Evolutionary conservation across 441 rosid genomes (phyloP).

Genomic region (Flueggea neowawraea): DNA sequence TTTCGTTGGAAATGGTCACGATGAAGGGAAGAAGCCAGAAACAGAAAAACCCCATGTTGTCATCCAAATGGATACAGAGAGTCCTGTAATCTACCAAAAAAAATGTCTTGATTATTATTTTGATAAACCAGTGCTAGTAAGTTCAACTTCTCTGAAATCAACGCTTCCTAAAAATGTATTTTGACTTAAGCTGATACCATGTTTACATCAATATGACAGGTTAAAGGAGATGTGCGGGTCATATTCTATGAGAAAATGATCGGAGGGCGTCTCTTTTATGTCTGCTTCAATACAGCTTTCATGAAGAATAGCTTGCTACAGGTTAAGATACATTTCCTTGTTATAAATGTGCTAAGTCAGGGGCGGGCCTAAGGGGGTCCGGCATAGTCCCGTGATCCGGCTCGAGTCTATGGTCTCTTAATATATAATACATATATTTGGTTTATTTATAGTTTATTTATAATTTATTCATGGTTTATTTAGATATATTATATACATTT

Average conservation of each 20-base stretch:
- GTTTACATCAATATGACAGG: constrained; percentile 24
- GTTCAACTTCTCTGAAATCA: constrained; percentile 10
- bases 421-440: no score
- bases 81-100: constrained; percentile 64
- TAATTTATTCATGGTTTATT: no score
- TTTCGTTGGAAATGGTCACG: constrained; percentile 25
- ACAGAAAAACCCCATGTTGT: constrained; percentile 47
- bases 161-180: no score
- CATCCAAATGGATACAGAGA: constrained; percentile 93
- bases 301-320: constrained; percentile 71
- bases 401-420: no score
- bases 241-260: constrained; percentile 85
- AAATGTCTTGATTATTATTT: constrained; percentile 76
- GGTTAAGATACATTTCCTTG: constrained; percentile 27
- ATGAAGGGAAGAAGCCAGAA: constrained; percentile 29
- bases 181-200: no score
- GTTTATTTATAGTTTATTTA: no score
- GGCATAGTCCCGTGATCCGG: no score
- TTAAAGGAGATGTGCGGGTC: constrained; percentile 69
- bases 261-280: constrained; percentile 81
- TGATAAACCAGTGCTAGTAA: constrained; percentile 63
- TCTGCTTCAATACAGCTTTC: constrained; percentile 91
- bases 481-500: no score
- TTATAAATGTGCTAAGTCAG: no score
- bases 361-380: no score